A percentile compares a stretch with the other conserved stretches of the same genome.
These are phyloP conservation scores for Metarhizium rileyi DNA, from an alignment of 2,329 filamentous ascomycete species.

Conservation along the genomic window DNA sequence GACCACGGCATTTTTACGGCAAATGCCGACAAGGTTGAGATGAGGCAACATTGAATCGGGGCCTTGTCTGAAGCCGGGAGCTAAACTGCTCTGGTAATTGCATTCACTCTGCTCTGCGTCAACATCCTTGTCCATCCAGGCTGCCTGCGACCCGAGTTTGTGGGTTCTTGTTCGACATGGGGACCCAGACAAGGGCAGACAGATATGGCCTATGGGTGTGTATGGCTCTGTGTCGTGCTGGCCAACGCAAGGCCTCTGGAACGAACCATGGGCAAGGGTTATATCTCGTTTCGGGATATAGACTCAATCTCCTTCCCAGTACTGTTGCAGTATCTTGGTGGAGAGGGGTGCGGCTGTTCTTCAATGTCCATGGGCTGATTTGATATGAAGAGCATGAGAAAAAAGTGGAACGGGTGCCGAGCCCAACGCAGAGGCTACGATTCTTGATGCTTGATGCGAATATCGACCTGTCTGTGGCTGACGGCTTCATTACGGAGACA, in stretches of 20 bases:
- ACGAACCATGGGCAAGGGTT: conserved; percentile 7
- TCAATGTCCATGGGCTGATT: neutral
- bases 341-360: neutral
- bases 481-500: neutral
- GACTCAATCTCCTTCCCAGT: neutral
- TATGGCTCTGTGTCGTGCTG: neutral
- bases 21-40: conserved; percentile 6
- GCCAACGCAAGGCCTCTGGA: neutral
- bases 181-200: neutral
- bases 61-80: neutral
- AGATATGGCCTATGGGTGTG: neutral
- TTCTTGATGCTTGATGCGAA: neutral
- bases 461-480: neutral
- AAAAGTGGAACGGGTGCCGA: neutral
- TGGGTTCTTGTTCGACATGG: conserved; percentile 1
- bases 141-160: conserved; percentile 2
- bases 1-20: conserved; percentile 1
- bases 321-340: neutral
- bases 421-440: neutral
- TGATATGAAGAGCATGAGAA: neutral
- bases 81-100: neutral
- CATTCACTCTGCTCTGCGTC: conserved; percentile 2
- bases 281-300: conserved; percentile 1
- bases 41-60: conserved; percentile 2
- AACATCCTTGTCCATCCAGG: conserved; percentile 2